Conservation (phyloP, 495 filamentous ascomycete species). For the Neurospora intermedia region DNA sequence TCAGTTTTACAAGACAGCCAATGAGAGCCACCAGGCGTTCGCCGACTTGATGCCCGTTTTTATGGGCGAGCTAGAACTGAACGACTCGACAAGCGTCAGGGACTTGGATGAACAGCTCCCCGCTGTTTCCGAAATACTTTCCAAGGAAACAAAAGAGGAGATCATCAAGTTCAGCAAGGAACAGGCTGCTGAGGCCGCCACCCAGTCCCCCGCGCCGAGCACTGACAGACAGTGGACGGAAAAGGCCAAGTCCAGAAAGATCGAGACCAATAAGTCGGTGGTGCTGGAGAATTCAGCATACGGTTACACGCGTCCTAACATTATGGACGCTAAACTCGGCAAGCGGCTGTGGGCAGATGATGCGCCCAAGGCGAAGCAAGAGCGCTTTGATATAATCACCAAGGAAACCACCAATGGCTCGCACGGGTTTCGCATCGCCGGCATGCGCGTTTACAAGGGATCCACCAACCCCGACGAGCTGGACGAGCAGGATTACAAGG, state of each 20-base stretch:
- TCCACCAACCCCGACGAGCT: conserved; percentile 33
- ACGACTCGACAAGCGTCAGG: conserved; percentile 30
- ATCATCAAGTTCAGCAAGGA: conserved; percentile 21
- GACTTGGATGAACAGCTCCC: conserved; percentile 43
- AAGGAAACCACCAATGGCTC: conserved; percentile 69
- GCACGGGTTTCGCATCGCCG: conserved; percentile 79
- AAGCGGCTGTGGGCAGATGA: conserved; percentile 76
- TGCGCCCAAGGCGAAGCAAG: conserved; percentile 64
- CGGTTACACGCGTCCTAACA: conserved; percentile 77
- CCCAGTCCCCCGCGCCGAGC: conserved; percentile 20
- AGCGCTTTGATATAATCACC: conserved; percentile 67
- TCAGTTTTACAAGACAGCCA: conserved; percentile 78
- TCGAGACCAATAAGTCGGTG: conserved; percentile 65
- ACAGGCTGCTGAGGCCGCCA: conserved; percentile 16
- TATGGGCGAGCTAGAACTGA: conserved; percentile 62
- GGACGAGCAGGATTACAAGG: conserved; percentile 46
- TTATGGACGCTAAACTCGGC: conserved; percentile 91
- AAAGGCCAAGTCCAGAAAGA: conserved; percentile 35
- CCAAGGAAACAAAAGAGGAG: conserved; percentile 31
- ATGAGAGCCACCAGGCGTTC: conserved; percentile 53
- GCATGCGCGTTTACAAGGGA: conserved; percentile 87
- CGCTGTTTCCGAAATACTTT: conserved; percentile 29
- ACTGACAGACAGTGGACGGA: not conserved
- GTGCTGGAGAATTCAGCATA: conserved; percentile 79
- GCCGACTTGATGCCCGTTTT: conserved; percentile 73